These are phyloP conservation scores for Colletotrichum sp. DNA, from an alignment of 2,329 filamentous ascomycete genomes.

Conservation along the genomic window DNA sequence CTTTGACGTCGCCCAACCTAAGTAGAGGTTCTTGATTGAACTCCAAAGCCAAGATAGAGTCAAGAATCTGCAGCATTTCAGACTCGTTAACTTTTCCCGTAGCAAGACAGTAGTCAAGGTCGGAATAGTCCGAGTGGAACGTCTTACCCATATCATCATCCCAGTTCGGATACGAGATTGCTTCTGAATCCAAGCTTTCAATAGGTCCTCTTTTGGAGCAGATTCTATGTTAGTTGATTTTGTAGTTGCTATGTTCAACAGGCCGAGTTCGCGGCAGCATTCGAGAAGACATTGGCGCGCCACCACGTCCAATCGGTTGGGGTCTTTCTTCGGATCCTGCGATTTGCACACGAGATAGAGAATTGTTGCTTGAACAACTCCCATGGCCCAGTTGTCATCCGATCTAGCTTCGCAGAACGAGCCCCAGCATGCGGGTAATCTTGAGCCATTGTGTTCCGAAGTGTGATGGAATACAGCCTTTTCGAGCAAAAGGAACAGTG, in stretches of 20 bases:
- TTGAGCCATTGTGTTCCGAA: neutral
- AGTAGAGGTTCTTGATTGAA: neutral
- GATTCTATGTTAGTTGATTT: neutral
- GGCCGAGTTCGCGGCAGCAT: neutral
- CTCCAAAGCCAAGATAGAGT: conserved; percentile 11
- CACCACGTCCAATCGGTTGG: neutral
- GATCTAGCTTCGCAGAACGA: neutral
- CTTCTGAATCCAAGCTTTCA: neutral
- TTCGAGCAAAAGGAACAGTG: neutral
- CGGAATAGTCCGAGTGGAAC: neutral
- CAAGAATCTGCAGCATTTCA: conserved; percentile 2
- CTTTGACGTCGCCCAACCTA: conserved; percentile 12
- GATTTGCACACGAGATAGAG: neutral
- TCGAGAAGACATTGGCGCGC: neutral
- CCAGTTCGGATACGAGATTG: neutral
- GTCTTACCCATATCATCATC: neutral
- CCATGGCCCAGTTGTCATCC: neutral
- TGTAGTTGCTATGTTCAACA: neutral
- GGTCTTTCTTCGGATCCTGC: neutral
- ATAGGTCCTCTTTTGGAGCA: neutral
- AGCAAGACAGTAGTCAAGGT: neutral
- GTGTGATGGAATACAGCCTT: neutral
- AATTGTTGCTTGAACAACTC: neutral
- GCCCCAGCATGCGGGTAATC: neutral
- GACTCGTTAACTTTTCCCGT: neutral